Evolutionary conservation across 371 early-diverging fungal species (phyloP).

Genomic region (Syncephalastrum sp.): DNA sequence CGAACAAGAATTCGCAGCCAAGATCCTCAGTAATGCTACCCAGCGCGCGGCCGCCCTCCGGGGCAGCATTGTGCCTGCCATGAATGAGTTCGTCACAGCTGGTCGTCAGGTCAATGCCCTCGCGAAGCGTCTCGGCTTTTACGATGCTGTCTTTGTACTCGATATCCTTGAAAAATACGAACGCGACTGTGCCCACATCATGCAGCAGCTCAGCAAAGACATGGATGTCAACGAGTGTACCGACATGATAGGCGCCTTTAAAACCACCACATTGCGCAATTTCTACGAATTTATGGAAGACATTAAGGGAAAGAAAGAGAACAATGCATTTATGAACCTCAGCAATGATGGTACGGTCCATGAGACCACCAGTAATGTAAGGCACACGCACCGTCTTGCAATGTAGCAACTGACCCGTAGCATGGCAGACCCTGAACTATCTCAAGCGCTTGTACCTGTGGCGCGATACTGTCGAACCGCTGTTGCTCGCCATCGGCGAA

Average conservation of each 20-base stretch:
- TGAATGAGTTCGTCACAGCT: constrained; percentile 61
- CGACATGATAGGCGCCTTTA: constrained; percentile 58
- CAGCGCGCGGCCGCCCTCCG: constrained; percentile 56
- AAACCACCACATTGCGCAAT: constrained; percentile 56
- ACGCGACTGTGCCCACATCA: constrained; percentile 19
- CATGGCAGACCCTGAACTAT: constrained; percentile 57
- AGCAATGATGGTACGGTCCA: constrained; percentile 86
- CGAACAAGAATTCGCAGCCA: constrained; percentile 63
- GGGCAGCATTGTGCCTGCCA: constrained; percentile 54
- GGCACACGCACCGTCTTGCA: constrained; percentile 5
- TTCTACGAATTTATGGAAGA: constrained; percentile 79
- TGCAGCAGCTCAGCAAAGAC: constrained; percentile 22
- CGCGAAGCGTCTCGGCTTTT: constrained; percentile 60
- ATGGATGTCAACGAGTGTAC: constrained; percentile 38
- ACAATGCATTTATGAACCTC: constrained; percentile 44
- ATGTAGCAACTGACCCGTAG: not conserved
- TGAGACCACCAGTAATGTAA: constrained; percentile 80
- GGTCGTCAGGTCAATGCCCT: constrained; percentile 66
- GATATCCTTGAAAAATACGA: constrained; percentile 72
- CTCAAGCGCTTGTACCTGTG: constrained; percentile 59
- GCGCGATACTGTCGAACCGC: constrained; percentile 60
- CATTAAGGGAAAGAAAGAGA: constrained; percentile 44
- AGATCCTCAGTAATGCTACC: constrained; percentile 62
- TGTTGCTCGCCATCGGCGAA: constrained; percentile 56
- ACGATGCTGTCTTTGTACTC: constrained; percentile 76